Base-by-base conservation (phyloP, 768 basidiomycete genomes). In the Lyophyllum decastes region DNA sequence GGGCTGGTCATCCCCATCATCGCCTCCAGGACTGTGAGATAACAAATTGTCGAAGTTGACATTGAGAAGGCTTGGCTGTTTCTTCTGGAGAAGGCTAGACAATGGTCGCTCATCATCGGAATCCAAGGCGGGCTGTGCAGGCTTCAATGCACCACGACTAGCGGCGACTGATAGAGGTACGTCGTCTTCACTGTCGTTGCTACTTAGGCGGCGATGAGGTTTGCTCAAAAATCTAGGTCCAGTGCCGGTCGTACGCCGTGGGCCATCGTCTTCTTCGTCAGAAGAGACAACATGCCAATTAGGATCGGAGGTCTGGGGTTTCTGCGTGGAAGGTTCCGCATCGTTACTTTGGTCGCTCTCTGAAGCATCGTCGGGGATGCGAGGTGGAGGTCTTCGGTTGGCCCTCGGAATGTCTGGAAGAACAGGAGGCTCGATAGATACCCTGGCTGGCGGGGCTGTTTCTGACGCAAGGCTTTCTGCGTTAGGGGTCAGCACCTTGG, bases 91-190 rank as follows among this genome's bases (percentile, higher is more conserved):
- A 12, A 93, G 71, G 44, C 75, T 77, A 4, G 87, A 85, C 30
- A 94, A 72, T 4, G 92, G 92, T 57, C 81, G 77, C 62, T 90
- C 90, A 62, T 90, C 89, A 59, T 90, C 89, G 1, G 87, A 87
- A 58, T 85, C 84, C 7, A 59, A 60, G 34, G 64, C 55, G 17
- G 65, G 63, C 57, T 57, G 65, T 46, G 65, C 68, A 34, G 72
- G 75, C 47, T 85, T 82, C 57, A 79, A 79, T 21, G 73, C 72
- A n/a, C 78, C 84, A 34, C 82, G 82, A 54, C 77, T 75, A n/a
- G 85, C 74, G 8, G 88, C 83, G 2, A 82, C 83, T 24, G 85
- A 83, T 9, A 94, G 77, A 2, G 93, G 93, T 43, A 92, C 62
- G 72, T 94, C 92, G 61, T 94, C 92, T 52, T 92, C 92, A 59